Base-by-base conservation (phyloP, 768 basidiomycete genomes). In the Leucogyrophana mollusca region DNA sequence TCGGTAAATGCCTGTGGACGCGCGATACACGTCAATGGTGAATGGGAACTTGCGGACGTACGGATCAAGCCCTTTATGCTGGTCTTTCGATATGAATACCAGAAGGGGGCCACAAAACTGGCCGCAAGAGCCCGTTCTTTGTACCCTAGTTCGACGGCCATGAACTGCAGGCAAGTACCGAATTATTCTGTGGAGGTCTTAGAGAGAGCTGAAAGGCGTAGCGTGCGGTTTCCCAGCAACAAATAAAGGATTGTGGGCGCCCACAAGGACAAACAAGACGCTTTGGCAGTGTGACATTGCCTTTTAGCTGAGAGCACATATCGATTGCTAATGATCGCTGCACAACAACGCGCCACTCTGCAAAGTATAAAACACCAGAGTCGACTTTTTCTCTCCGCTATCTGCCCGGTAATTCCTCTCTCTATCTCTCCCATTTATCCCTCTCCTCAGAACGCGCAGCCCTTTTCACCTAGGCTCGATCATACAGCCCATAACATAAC, bases 221-320 rank as follows among this genome's bases (percentile, higher is more conserved):
- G 45, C 32, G 43, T 46, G 17, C 38, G 24, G 50, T 56, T 64
- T 60, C 52, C 49, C 55, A 59, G 56, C 54, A 45, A 60, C 60
- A 56, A 69, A 67, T 52, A 60, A 65, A 59, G 48, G 49, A 49
- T 45, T 58, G 53, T 32, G 32, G 43, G 67, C 69, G 56, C 70
- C 72, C 70, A 72, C 71, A 72, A 66, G 70, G 66, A 69, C 72
- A 72, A 72, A 73, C 72, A 72, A 72, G 43, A 61, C 56, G 60
- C 62, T 66, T 59, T 67, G 50, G 65, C 68, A 27, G 47, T 39
- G 54, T 40, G 47, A 38, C 17, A 38, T 13, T 25, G 33, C 17
- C 37, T 25, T 43, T 36, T n/a, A 22, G 40, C 44, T 46, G 53
- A 30, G 27, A 37, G 50, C 55, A 61, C 53, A 61, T 56, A 64